Base-by-base conservation (phyloP, 148 eudicot species). In the Heliosperma pusillum region DNA sequence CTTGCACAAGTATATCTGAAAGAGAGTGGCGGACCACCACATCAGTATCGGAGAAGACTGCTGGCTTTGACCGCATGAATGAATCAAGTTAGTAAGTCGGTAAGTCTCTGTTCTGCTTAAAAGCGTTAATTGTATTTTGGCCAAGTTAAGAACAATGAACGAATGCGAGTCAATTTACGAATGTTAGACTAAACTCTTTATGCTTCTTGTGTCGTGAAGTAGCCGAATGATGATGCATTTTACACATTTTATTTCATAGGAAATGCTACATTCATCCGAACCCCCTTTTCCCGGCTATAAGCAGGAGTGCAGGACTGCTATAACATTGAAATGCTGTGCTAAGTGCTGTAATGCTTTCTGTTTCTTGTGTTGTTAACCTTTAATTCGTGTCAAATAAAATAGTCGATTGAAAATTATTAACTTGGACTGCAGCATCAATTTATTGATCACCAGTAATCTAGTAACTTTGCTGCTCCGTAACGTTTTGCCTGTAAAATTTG, bases 31-130 rank as follows among this genome's bases (percentile, higher is more conserved):
- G 26, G 52, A 75, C 63, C 71, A 1, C 26, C 45, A 10, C n/a
- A 13, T 22, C 45, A 42, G 24, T 42, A 60, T 61, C 61, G 42
- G 40, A 73, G 42, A 61, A 42, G 56, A 50, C 70, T 29, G 42
- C 21, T 17, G 24, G 30, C 19, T 6, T 13, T 26, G 42, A 69
- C 47, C 36, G 19, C 33, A 36, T 8, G 21, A 57, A 59, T 65
- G 50, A 26, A 30, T 29, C 20, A 25, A 47, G 20, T 65, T 45
- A 45, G 52, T 5, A 42, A 29, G 62, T 13, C 59, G 15, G 12
- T 45, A 25, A 29, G 62, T 13, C 44, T 22, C 53, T 74, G 47
- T 64, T 24, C 77, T 10, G 52, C 27, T 22, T 42, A 74, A 27
- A 10, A 19, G 1, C 21, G 17, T 17, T 7, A 6, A 30, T 47